Evolutionary conservation across 176 grass and related monocot genomes (phyloP), one percentile per base, ranked within the genome.

Genomic region (Hsuehochloa calcarea): DNA sequence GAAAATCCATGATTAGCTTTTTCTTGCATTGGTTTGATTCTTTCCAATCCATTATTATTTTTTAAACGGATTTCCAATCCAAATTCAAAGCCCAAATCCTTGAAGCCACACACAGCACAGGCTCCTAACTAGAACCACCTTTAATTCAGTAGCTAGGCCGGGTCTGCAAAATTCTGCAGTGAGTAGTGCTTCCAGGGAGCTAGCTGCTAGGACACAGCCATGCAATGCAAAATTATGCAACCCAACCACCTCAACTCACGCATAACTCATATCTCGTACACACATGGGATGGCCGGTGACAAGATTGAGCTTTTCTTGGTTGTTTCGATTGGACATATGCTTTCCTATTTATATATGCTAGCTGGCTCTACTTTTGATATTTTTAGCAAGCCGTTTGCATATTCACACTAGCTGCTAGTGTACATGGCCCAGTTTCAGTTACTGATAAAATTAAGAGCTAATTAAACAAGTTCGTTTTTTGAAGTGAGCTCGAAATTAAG

Each of bases 1-100:
- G 17, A 51, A 44, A 69, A 80, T 80, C 60, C 40, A 3, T 8
- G 19, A 45, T 20, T 58, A 79, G 26, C 81, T 84, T 84, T 80
- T 80, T 58, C 47, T 68, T 74, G 52, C 38, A 79, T 67, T 22
- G 62, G 73, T 55, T 85, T 77, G 88, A 71, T 35, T 52, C 45
- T 75, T 89, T 84, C 29, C 6, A 13, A 27, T 39, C 45, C 17
- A 77, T 34, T 34, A 2, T 34, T 34, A n/a, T 29, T 34, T 34
- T 34, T 2, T 0, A 34, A 34, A 34, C 31, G 31, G 31, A 34
- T 75, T 89, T 84, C 29, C 6, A 13, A 27, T 39, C 45, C 17
- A 77, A 86, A 60, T 83, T 90, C 74, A 90, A 78, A 87, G 40
- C 22, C 19, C 73, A 78, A 84, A 90, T 90, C 72, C 79, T 86